Conservation (phyloP, 768 basidiomycete genomes). For the Austroboletus eburneus region DNA sequence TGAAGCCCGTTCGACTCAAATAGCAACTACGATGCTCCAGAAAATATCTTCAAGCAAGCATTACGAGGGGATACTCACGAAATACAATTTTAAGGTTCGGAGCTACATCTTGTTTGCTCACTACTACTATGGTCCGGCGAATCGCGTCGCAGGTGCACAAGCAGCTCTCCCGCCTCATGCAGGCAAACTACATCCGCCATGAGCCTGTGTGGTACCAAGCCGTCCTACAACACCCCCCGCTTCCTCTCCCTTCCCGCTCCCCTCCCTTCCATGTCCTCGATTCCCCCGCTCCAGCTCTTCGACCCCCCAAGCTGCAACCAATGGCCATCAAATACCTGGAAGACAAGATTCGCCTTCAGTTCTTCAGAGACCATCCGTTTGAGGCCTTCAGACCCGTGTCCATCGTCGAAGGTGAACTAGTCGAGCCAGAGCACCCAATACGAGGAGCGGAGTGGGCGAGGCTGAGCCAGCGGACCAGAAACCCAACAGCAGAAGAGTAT, state of each 20-base stretch:
- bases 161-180: slow-evolving; percentile 77
- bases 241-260: slow-evolving; percentile 75
- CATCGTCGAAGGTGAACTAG: slow-evolving; percentile 64
- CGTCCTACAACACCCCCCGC: slow-evolving; percentile 83
- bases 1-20: background rate
- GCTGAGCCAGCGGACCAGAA: slow-evolving; percentile 74
- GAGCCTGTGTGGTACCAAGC: slow-evolving; percentile 84
- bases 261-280: slow-evolving; percentile 51
- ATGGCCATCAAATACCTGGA: slow-evolving; percentile 71
- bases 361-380: slow-evolving; percentile 95
- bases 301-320: slow-evolving; percentile 43
- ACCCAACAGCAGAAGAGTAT: slow-evolving; percentile 89
- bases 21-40: slow-evolving; percentile 45
- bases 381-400: slow-evolving; percentile 83
- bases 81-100: slow-evolving; percentile 90
- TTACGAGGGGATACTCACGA: slow-evolving; percentile 75
- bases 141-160: slow-evolving; percentile 88
- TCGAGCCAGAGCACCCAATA: slow-evolving; percentile 54
- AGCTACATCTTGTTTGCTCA: too few relatives aligned
- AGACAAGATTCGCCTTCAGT: slow-evolving; percentile 82
- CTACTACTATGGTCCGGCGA: slow-evolving; percentile 64
- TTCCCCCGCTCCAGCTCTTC: slow-evolving; percentile 22
- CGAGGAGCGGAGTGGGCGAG: slow-evolving; percentile 68
- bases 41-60: slow-evolving; percentile 73
- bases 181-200: slow-evolving; percentile 53